Base-by-base conservation (phyloP, 2,329 filamentous ascomycete species). In the Penicillium decumbens region DNA sequence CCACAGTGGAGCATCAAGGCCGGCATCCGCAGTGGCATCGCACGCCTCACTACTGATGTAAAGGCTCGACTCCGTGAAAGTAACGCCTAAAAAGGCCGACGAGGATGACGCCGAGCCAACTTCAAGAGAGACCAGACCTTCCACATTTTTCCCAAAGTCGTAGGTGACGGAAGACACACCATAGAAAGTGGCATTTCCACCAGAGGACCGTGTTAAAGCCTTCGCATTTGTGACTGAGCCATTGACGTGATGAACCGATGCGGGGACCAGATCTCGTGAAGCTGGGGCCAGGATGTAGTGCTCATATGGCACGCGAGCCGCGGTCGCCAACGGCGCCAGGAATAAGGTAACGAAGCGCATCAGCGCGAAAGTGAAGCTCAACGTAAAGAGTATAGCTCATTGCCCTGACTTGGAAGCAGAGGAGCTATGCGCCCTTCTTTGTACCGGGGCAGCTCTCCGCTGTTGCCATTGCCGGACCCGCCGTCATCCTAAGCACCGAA, bases 1-100 rank as follows among this genome's bases (percentile, higher is more conserved):
- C 75, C 75, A 80, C 0, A 80, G 64, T 0, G 71, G 68, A 43
- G 74, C 70, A 41, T 80, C 77, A 9, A 75, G 68, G 0, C 73
- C 75, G 4, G 68, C 65, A 43, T 77, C 72, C 2, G 68, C 68
- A 0, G 74, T 78, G 1, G 73, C 74, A 59, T 80, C 77, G 50
- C 72, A 70, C 6, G 64, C 69, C 25, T 70, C 56, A 3, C 68
- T 70, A 32, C 71, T 77, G 40, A 81, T 75, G 75, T 75, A 81
- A 1, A 78, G 54, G 23, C 54, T 66, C 1, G 64, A 68, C 49
- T 75, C 71, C 0, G 66, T 68, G 47, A 72, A 75, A 3, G 66
- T 69, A 6, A 74, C 50, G 4, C 71, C 71, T 6, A 75, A 57
- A n/a, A 65, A 68, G 8, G 64, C 65, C 43, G 59, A 51, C 0